A percentile compares a stretch with the other conserved stretches of the same genome.
Conservation (phyloP, 2,329 filamentous ascomycete species). For the Aspergillus fumigatiaffinis region DNA sequence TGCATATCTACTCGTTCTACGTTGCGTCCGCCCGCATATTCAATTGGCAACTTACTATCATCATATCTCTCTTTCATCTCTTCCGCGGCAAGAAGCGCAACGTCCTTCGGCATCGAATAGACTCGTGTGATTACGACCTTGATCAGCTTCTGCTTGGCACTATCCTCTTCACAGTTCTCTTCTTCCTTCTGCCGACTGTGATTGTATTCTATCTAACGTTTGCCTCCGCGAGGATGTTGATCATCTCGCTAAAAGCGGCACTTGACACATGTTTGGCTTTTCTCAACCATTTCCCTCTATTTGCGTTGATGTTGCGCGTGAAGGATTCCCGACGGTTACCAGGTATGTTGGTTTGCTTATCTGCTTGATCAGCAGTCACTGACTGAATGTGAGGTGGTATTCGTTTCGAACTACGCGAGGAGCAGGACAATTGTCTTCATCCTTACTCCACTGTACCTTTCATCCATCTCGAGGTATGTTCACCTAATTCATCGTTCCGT, state of each 20-base stretch:
- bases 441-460: conserved; percentile 64
- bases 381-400: conserved; percentile 60
- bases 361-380: not conserved
- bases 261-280: conserved; percentile 91
- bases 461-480: conserved; percentile 73
- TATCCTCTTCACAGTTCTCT: conserved; percentile 90
- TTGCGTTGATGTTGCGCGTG: conserved; percentile 90
- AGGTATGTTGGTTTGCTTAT: conserved; percentile 47
- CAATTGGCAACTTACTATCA: conserved; percentile 96
- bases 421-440: conserved; percentile 44
- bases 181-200: conserved; percentile 91
- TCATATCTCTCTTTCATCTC: conserved; percentile 95
- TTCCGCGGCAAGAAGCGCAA: conserved; percentile 99
- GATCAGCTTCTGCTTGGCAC: conserved; percentile 95
- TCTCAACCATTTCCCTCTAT: conserved; percentile 95
- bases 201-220: conserved; percentile 97
- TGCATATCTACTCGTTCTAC: conserved; percentile 98
- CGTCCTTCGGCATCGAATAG: conserved; percentile 91
- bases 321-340: conserved; percentile 90
- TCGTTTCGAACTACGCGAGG: conserved; percentile 82
- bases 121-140: conserved; percentile 97
- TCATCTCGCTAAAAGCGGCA: conserved; percentile 85
- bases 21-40: conserved; percentile 94
- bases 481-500: not conserved
- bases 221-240: conserved; percentile 87